These are phyloP conservation scores for Clavispora asparagi DNA, from an alignment of 805 yeast genomes.

Conservation along the genomic window DNA sequence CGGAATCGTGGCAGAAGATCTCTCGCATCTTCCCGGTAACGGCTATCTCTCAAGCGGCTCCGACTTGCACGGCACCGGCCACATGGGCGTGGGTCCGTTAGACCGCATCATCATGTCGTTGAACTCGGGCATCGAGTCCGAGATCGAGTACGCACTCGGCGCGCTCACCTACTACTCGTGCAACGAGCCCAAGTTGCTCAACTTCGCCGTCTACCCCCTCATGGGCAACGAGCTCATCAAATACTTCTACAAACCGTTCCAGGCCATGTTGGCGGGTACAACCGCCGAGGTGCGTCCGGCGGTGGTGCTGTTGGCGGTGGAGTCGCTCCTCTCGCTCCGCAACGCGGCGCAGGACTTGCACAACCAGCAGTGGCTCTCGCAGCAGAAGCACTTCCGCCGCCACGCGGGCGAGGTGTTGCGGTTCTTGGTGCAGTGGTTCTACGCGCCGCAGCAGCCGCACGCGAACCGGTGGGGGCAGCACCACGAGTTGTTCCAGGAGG, in stretches of 20 bases:
- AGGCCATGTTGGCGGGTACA: conserved; percentile 16
- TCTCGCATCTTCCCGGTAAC: conserved; percentile 4
- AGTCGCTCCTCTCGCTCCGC: conserved; percentile 63
- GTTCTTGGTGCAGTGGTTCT: conserved; percentile 31
- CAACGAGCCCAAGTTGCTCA: conserved; percentile 45
- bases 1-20: conserved; percentile 8
- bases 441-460: conserved; percentile 8
- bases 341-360: conserved; percentile 80
- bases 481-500: conserved; percentile 46
- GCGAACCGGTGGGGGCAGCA: conserved; percentile 14
- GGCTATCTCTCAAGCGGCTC: conserved; percentile 9
- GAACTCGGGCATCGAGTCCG: conserved; percentile 56
- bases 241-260: conserved; percentile 32
- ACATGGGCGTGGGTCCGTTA: conserved; percentile 58
- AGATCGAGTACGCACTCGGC: conserved; percentile 66
- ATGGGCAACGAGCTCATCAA: conserved; percentile 39
- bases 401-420: conserved; percentile 43
- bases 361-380: conserved; percentile 73
- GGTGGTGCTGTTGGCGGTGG: conserved; percentile 25
- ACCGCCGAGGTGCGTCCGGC: conserved; percentile 13
- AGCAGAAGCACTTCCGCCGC: conserved; percentile 42
- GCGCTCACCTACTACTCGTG: conserved; percentile 47
- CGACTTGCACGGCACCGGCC: conserved; percentile 20
- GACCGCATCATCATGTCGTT: conserved; percentile 69
- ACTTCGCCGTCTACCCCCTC: conserved; percentile 39